phyloP scores from a whole-genome alignment of 1,284 basidiomycete species.

The Agroathelia rolfsii region DNA sequence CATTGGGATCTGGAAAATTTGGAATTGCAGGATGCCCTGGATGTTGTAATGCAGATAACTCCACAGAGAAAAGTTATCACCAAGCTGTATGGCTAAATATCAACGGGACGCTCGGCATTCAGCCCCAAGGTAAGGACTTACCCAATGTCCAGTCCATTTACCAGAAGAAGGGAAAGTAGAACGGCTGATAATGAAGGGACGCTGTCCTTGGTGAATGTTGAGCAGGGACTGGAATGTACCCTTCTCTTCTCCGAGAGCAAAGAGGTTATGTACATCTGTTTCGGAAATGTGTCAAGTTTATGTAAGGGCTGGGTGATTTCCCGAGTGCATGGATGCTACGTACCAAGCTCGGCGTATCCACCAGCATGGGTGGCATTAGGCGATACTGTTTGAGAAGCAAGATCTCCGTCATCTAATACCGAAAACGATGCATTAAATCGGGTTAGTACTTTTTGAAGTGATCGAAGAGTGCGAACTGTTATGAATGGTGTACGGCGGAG shows the following conservation, averaged over 20 bases:
- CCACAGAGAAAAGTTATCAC: constrained; percentile 64
- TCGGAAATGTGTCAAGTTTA: neutral
- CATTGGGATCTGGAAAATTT: constrained; percentile 67
- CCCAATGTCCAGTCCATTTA: constrained; percentile 55
- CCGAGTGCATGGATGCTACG: too few relatives aligned
- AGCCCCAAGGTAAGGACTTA: constrained; percentile 15
- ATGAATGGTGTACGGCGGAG: constrained; percentile 25
- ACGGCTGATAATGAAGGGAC: constrained; percentile 58
- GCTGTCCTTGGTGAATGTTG: constrained; percentile 38
- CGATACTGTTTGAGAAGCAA: constrained; percentile 19
- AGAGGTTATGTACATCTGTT: constrained; percentile 53
- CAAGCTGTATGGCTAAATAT: constrained; percentile 48
- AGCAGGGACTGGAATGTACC: constrained; percentile 47
- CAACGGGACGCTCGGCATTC: too few relatives aligned
- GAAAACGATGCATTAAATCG: neutral
- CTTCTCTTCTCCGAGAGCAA: constrained; percentile 54
- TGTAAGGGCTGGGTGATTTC: too few relatives aligned
- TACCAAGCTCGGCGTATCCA: constrained; percentile 33
- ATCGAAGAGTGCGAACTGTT: constrained; percentile 13
- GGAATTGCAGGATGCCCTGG: constrained; percentile 67
- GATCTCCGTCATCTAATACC: constrained; percentile 19
- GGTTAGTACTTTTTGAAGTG: neutral
- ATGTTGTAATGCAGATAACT: constrained; percentile 48
- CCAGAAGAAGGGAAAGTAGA: constrained; percentile 62
- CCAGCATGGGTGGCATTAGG: constrained; percentile 32